phyloP scores from a whole-genome alignment of 805 yeast genomes.

The Saccharomycopsis olivae region DNA sequence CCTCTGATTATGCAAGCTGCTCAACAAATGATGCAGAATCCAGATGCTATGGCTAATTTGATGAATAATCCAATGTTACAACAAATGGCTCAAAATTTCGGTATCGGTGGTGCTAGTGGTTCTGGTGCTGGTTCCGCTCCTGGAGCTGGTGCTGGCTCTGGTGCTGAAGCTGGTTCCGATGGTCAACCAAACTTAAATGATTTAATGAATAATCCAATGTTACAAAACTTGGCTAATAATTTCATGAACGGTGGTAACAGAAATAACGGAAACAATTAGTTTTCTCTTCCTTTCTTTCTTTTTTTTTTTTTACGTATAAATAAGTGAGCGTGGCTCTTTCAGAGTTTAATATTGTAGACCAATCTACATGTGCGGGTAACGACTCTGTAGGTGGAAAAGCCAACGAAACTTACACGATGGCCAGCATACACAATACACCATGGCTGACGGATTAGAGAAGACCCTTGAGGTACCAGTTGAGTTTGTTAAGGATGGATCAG shows the following conservation, averaged over 20 bases:
- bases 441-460: conserved; percentile 58
- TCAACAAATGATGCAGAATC: conserved; percentile 78
- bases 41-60: conserved; percentile 59
- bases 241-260: conserved; percentile 44
- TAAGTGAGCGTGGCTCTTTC: background rate
- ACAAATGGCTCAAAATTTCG: conserved; percentile 74
- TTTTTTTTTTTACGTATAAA: background rate
- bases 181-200: conserved; percentile 48
- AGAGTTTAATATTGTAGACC: no score
- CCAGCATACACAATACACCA: no score
- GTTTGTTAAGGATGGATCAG: conserved; percentile 83
- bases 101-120: conserved; percentile 46
- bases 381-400: no score
- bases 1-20: conserved; percentile 92
- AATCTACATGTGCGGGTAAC: no score
- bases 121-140: conserved; percentile 21
- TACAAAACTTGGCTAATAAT: conserved; percentile 59
- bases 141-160: conserved; percentile 20
- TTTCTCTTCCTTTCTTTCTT: background rate
- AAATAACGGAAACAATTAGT: conserved; percentile 5
- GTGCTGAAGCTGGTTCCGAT: conserved; percentile 20
- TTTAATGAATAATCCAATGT: conserved; percentile 72
- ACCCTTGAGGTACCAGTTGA: conserved; percentile 81
- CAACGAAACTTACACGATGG: no score
- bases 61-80: conserved; percentile 73